These are phyloP conservation scores for Penicillium sp. DNA, from an alignment of 2,329 filamentous ascomycete genomes.

Conservation along the genomic window DNA sequence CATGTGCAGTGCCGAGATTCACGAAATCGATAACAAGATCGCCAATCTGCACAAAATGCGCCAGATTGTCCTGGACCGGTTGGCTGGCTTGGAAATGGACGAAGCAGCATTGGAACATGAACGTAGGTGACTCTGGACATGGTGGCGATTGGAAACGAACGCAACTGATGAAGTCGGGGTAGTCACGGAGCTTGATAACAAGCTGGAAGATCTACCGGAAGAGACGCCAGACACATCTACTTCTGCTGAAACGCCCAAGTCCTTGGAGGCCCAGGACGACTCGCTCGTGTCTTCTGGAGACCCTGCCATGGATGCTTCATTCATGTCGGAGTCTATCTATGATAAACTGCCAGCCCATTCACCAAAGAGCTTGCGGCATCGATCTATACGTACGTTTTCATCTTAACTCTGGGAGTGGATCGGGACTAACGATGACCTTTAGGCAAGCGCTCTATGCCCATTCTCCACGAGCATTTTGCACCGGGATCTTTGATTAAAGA, in stretches of 20 bases:
- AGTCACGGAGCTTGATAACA: constrained; percentile 60
- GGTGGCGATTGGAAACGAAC: neutral
- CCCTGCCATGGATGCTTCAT: constrained; percentile 56
- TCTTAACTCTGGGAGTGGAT: neutral
- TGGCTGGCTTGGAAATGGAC: constrained; percentile 84
- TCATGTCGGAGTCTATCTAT: constrained; percentile 98
- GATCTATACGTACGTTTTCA: constrained; percentile 38
- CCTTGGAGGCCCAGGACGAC: constrained; percentile 43
- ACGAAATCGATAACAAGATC: constrained; percentile 95
- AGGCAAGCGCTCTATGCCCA: constrained; percentile 74
- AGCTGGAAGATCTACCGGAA: constrained; percentile 60
- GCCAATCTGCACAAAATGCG: constrained; percentile 90
- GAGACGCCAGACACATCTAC: constrained; percentile 37
- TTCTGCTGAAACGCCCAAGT: constrained; percentile 35
- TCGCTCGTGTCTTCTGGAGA: constrained; percentile 54
- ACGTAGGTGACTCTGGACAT: constrained; percentile 51
- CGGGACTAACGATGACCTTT: constrained; percentile 43
- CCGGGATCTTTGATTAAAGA: constrained; percentile 85
- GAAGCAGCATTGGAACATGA: constrained; percentile 88
- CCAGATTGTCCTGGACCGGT: constrained; percentile 80
- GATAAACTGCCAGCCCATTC: constrained; percentile 75
- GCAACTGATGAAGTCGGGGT: constrained; percentile 7
- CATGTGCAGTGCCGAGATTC: constrained; percentile 95
- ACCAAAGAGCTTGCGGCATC: constrained; percentile 53
- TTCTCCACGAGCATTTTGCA: constrained; percentile 92